A percentile compares a stretch with the other conserved stretches of the same genome.
Conservation (phyloP, 1,139 yeast genomes). For the Yamadazyma buinensis region DNA sequence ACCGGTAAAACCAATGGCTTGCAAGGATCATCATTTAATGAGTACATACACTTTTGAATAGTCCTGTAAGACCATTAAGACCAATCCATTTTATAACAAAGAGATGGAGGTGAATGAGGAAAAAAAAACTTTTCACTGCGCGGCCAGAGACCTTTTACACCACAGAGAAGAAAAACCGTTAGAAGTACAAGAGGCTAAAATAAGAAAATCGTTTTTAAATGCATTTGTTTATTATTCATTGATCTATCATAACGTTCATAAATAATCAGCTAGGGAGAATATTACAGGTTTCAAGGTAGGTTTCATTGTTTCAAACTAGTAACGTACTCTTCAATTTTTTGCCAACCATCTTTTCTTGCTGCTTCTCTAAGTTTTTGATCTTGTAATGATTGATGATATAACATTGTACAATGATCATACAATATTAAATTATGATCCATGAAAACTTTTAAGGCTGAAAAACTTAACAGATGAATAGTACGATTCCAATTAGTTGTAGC, state of each 20-base stretch:
- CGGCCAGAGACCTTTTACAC: too few relatives aligned
- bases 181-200: too few relatives aligned
- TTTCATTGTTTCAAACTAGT: conserved; percentile 13
- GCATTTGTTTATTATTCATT: not conserved
- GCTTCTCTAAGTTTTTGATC: conserved; percentile 60
- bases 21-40: conserved; percentile 17
- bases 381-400: conserved; percentile 73
- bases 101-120: not conserved
- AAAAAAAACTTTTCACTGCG: conserved; percentile 1
- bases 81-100: too few relatives aligned
- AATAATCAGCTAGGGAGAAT: conserved; percentile 21
- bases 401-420: conserved; percentile 86
- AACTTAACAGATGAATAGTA: conserved; percentile 87
- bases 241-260: conserved; percentile 1
- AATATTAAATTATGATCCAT: conserved; percentile 91
- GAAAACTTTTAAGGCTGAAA: conserved; percentile 85
- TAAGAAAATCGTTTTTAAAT: too few relatives aligned
- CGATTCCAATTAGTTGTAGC: conserved; percentile 76
- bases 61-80: too few relatives aligned
- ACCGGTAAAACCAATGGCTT: conserved; percentile 10
- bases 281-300: too few relatives aligned
- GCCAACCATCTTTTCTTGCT: conserved; percentile 74
- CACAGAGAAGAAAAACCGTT: too few relatives aligned
- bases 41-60: too few relatives aligned
- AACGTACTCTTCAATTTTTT: conserved; percentile 63